Conservation (phyloP, 225 moss, liverwort and hornwort genomes). For the Marchantia polymorpha region DNA sequence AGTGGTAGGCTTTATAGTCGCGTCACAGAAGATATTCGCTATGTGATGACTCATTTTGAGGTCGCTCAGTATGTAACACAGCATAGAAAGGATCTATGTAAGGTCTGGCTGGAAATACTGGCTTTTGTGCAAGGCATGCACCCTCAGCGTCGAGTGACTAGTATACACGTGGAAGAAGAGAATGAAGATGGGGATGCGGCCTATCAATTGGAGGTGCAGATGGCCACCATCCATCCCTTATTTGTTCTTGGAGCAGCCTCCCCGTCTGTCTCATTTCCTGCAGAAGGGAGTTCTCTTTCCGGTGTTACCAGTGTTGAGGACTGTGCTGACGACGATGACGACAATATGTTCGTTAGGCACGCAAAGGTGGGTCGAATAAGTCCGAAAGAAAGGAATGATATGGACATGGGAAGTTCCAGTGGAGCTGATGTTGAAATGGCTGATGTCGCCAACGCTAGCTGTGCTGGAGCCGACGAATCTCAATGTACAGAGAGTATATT, state of each 20-base stretch:
- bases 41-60: conserved; percentile 87
- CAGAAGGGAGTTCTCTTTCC: conserved; percentile 38
- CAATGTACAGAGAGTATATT: conserved; percentile 12
- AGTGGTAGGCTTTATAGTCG: conserved; percentile 54
- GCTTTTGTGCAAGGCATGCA: conserved; percentile 90
- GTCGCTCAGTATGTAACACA: conserved; percentile 73
- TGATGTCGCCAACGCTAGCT: conserved; percentile 57
- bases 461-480: conserved; percentile 33
- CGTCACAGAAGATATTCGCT: conserved; percentile 72
- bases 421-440: conserved; percentile 73
- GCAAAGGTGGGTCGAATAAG: conserved; percentile 50
- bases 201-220: conserved; percentile 61
- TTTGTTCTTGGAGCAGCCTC: conserved; percentile 76
- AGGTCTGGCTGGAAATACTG: conserved; percentile 74
- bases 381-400: conserved; percentile 39
- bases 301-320: conserved; percentile 12
- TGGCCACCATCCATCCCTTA: conserved; percentile 77
- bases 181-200: conserved; percentile 75
- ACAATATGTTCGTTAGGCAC: conserved; percentile 42
- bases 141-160: conserved; percentile 70
- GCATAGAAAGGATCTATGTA: conserved; percentile 67
- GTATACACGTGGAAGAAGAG: conserved; percentile 82
- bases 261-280: conserved; percentile 33
- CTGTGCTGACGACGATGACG: conserved; percentile 19
- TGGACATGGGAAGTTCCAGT: conserved; percentile 42